phyloP scores from a whole-genome alignment of 805 yeast genomes.

The Kazachstania kunashirensis region DNA sequence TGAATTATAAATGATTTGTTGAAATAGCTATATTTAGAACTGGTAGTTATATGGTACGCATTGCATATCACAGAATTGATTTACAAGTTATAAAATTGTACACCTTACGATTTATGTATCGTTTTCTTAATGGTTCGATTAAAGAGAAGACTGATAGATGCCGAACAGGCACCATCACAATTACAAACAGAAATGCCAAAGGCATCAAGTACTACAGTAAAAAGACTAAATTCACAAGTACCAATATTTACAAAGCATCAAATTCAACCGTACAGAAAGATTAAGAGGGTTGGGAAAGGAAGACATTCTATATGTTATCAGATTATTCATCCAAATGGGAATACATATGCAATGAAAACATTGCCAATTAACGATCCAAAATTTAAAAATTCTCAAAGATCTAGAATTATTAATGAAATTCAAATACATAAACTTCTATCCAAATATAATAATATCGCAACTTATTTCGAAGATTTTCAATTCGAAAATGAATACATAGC shows the following conservation, averaged over 20 bases:
- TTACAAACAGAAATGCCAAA: too few species aligned
- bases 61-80: too few species aligned
- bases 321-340: slow-evolving; percentile 4
- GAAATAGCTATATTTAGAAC: too few species aligned
- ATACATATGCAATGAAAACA: slow-evolving; percentile 4
- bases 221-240: slow-evolving; percentile 3
- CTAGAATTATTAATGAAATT: slow-evolving; percentile 2
- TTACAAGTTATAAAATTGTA: too few species aligned
- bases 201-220: too few species aligned
- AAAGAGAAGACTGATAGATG: background rate
- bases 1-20: too few species aligned
- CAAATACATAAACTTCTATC: slow-evolving; percentile 3
- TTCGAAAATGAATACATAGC: slow-evolving; percentile 3
- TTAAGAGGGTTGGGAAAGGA: slow-evolving; percentile 1
- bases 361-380: slow-evolving; percentile 2
- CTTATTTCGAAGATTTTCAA: slow-evolving; percentile 3
- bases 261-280: slow-evolving; percentile 2
- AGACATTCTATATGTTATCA: slow-evolving; percentile 4
- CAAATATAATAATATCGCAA: background rate
- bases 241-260: slow-evolving; percentile 1
- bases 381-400: background rate
- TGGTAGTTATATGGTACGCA: too few species aligned
- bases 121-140: slow-evolving; percentile 1
- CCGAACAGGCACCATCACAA: too few species aligned
- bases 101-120: too few species aligned